Conservation (phyloP, 1,284 basidiomycete genomes). For the Boletus sp. region DNA sequence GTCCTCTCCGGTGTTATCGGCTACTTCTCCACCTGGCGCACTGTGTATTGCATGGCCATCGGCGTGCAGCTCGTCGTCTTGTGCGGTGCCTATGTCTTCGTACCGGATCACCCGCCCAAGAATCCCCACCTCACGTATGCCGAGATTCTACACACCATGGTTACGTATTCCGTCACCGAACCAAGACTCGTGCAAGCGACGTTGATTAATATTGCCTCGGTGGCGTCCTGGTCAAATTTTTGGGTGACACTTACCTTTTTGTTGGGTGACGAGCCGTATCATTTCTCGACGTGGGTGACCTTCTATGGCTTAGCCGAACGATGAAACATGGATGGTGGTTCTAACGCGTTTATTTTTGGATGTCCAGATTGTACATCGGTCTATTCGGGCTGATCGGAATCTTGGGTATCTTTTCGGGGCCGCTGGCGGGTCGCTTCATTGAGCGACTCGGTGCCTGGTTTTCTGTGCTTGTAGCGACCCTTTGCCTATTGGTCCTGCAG, state of each 20-base stretch:
- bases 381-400: conserved; percentile 71
- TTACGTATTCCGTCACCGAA: conserved; percentile 61
- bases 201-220: conserved; percentile 54
- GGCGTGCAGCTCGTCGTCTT: conserved; percentile 54
- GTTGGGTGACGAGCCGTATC: conserved; percentile 61
- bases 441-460: conserved; percentile 67
- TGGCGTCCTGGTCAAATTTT: conserved; percentile 59
- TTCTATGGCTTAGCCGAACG: not conserved
- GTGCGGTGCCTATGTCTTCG: conserved; percentile 49
- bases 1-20: conserved; percentile 67
- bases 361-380: conserved; percentile 58
- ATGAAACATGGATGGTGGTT: not conserved
- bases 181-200: conserved; percentile 66
- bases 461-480: conserved; percentile 52
- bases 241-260: conserved; percentile 77
- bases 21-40: conserved; percentile 58
- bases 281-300: conserved; percentile 57
- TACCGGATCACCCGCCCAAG: conserved; percentile 73
- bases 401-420: conserved; percentile 60
- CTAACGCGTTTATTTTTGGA: not conserved
- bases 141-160: conserved; percentile 63
- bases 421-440: conserved; percentile 58
- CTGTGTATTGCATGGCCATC: conserved; percentile 65
- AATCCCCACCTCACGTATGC: conserved; percentile 56
- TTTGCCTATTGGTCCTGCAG: conserved; percentile 44